Percentiles rank a stretch among this genome's conserved stretches.
Evolutionary conservation across 129 eudicot genomes (phyloP).

Genomic region (Logfia minima): DNA sequence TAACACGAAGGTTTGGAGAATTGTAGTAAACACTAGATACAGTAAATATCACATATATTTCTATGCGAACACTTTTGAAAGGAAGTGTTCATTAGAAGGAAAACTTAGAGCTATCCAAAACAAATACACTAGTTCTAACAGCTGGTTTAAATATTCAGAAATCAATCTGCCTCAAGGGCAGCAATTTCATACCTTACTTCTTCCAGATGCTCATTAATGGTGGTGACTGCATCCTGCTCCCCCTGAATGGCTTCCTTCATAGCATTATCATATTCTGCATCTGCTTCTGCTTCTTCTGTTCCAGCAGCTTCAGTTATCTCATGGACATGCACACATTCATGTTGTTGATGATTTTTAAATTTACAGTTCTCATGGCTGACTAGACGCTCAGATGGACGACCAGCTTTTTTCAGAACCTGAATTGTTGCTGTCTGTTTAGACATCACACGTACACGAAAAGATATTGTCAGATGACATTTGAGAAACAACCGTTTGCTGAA

Average conservation of each 20-base stretch:
- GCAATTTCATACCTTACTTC: slow-evolving; percentile 94
- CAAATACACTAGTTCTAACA: neutral
- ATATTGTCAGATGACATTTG: slow-evolving; percentile 5
- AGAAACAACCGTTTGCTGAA: neutral
- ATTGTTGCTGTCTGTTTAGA: slow-evolving; percentile 74
- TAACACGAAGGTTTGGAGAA: neutral
- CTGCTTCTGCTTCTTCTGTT: slow-evolving; percentile 98
- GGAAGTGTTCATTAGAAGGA: neutral
- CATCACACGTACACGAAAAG: neutral
- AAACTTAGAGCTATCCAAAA: neutral
- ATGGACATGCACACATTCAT: slow-evolving; percentile 87
- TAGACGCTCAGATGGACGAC: slow-evolving; percentile 88
- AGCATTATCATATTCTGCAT: slow-evolving; percentile 83
- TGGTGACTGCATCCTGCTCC: slow-evolving; percentile 80
- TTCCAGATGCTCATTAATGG: slow-evolving; percentile 82
- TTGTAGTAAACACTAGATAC: neutral
- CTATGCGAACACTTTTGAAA: neutral
- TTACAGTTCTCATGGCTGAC: slow-evolving; percentile 90
- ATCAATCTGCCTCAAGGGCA: slow-evolving; percentile 60
- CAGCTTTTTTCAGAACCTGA: slow-evolving; percentile 94
- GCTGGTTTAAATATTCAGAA: neutral
- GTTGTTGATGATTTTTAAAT: slow-evolving; percentile 49
- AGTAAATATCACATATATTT: slow-evolving; percentile 4
- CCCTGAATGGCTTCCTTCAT: slow-evolving; percentile 85
- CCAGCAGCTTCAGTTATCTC: slow-evolving; percentile 95